Evolutionary conservation across 805 yeast species (phyloP), one percentile per base, ranked within the genome.

Genomic region (Barnettozyma populi): DNA sequence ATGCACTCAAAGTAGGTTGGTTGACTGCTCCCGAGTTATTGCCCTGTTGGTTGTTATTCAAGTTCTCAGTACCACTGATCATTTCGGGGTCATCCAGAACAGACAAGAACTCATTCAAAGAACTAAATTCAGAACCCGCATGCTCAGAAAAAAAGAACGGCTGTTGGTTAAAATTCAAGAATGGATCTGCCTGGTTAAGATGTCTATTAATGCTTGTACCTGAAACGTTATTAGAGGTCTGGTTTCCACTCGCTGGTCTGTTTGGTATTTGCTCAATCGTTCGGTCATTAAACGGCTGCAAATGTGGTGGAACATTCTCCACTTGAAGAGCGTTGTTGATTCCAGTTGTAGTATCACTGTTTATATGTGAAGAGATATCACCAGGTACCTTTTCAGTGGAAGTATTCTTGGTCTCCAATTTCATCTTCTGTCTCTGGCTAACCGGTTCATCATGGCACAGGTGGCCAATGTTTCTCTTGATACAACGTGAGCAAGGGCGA

Each of bases 81-180:
- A 82, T 68, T 45, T 82, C 86, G 0, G 90, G 86, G 60, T 90
- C 96, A 57, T 90, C 97, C 41, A 90, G 78, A 87, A 90, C 87
- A 2, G 90, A 82, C 45, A 90, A 69, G 58, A 90, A 90, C 61
- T 90, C 97, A 50, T 89, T 89, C 55, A 90, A 71, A 1, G 96
- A 89, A 52, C 89, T 82, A 61, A 90, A 90, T 66, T 90, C 97
- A 19, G 94, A 83, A 2, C 96, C 96, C 0, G 94, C 95, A 62
- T 90, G 95, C 58, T 90, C 96, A 0, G 96, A 86, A 53, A 80
- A 84, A 68, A 90, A 90, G 49, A 85, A 79, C 0, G 95, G 94
- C 52, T 82, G 86, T 49, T 82, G 87, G 36, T 57, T 57, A 36
- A 55, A 52, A 39, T 51, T 51, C 24, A 59, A 47, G 24, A 56